phyloP scores from a whole-genome alignment of 2,329 filamentous ascomycete genomes.

The Penicillium capsulatum region DNA sequence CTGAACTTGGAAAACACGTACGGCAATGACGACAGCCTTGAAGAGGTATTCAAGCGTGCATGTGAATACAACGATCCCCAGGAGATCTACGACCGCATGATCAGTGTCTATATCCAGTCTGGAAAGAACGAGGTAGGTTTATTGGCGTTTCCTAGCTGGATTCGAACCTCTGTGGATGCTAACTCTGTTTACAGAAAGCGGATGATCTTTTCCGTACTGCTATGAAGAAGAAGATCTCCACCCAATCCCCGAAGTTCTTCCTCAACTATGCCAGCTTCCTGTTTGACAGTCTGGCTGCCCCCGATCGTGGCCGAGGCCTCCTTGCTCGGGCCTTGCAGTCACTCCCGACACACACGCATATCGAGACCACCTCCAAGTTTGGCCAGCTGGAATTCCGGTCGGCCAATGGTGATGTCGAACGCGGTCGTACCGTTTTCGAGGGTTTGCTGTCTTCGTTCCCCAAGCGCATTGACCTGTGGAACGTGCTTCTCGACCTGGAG shows the following conservation, averaged over 20 bases:
- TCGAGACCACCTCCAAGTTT: constrained; percentile 78
- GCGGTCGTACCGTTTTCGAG: constrained; percentile 91
- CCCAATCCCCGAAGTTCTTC: constrained; percentile 73
- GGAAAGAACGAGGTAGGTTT: constrained; percentile 71
- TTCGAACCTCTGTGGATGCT: constrained; percentile 10
- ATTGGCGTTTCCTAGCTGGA: not conserved
- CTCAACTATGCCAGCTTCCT: constrained; percentile 93
- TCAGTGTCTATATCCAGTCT: constrained; percentile 92
- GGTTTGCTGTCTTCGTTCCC: constrained; percentile 77
- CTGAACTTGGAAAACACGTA: constrained; percentile 93
- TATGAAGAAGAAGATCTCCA: constrained; percentile 83
- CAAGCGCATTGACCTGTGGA: constrained; percentile 90
- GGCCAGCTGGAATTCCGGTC: constrained; percentile 89
- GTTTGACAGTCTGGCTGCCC: constrained; percentile 65
- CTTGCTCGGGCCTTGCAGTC: constrained; percentile 81
- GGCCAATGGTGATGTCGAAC: constrained; percentile 75
- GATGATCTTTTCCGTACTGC: constrained; percentile 82
- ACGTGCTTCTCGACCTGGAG: constrained; percentile 84
- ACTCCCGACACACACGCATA: constrained; percentile 64
- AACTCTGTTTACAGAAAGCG: constrained; percentile 61
- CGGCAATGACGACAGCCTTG: constrained; percentile 74
- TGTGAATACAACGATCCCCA: constrained; percentile 91
- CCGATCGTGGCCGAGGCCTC: constrained; percentile 71
- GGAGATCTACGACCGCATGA: constrained; percentile 82
- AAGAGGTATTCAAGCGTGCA: constrained; percentile 84